Evolutionary conservation across 2,329 filamentous ascomycete genomes (phyloP).

Genomic region (Chaetomium strumarium): DNA sequence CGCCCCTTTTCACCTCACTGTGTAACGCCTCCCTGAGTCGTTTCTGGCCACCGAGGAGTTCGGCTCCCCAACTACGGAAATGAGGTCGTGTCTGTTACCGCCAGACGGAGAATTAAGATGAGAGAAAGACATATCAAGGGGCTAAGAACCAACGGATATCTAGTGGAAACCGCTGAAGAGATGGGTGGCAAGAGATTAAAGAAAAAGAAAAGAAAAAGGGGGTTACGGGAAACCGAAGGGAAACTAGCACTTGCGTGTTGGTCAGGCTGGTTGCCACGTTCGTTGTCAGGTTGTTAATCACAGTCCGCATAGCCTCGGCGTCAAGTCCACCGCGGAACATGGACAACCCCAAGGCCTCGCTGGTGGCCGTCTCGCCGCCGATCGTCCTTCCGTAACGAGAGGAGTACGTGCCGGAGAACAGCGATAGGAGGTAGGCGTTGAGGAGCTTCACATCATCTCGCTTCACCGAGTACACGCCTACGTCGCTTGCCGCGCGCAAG

Average conservation of each 20-base stretch:
- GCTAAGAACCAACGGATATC: too few species aligned
- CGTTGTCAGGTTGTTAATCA: slow-evolving; percentile 20
- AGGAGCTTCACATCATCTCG: slow-evolving; percentile 16
- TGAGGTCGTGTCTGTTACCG: too few species aligned
- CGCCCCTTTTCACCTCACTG: background rate
- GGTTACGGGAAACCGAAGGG: background rate
- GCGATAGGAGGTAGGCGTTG: slow-evolving; percentile 16
- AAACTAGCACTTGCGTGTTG: slow-evolving; percentile 23
- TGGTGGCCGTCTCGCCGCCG: slow-evolving; percentile 14
- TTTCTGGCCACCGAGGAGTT: too few species aligned
- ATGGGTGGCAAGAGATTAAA: background rate
- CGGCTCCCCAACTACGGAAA: too few species aligned
- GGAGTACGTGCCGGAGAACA: slow-evolving; percentile 23
- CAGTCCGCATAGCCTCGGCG: slow-evolving; percentile 12
- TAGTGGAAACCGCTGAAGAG: background rate
- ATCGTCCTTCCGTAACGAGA: slow-evolving; percentile 8
- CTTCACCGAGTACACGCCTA: slow-evolving; percentile 18
- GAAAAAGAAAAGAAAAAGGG: background rate
- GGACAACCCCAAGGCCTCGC: slow-evolving; percentile 19
- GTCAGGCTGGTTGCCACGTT: slow-evolving; percentile 26
- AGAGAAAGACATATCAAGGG: background rate
- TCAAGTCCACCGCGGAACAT: slow-evolving; percentile 13
- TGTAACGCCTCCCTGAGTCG: background rate
- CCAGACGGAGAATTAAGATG: background rate
- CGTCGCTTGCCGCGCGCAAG: background rate